Evolutionary conservation across 805 yeast genomes (phyloP).

Genomic region (Barnettozyma sp.): DNA sequence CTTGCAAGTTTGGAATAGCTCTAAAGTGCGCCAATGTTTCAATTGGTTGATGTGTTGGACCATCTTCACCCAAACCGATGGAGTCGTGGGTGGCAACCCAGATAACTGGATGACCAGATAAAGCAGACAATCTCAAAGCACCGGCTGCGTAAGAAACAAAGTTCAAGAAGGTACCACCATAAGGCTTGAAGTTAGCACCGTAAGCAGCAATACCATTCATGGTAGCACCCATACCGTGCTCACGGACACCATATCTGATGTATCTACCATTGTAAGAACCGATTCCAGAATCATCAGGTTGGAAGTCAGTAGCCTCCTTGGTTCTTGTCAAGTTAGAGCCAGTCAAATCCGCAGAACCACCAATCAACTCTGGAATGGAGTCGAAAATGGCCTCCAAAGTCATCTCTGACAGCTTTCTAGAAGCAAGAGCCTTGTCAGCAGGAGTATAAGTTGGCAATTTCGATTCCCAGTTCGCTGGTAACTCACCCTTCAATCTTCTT

Average conservation of each 20-base stretch:
- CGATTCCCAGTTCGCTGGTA: conserved; percentile 79
- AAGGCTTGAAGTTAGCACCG: conserved; percentile 79
- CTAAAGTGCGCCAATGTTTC: conserved; percentile 84
- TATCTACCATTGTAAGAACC: conserved; percentile 91
- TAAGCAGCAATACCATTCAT: conserved; percentile 95
- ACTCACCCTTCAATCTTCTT: conserved; percentile 70
- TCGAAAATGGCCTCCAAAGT: conserved; percentile 58
- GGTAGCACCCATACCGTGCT: conserved; percentile 98
- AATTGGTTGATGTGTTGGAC: conserved; percentile 91
- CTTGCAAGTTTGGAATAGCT: conserved; percentile 75
- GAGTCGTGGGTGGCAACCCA: conserved; percentile 92
- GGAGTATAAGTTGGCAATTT: conserved; percentile 75
- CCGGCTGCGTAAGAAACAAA: conserved; percentile 82
- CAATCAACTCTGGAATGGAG: conserved; percentile 78
- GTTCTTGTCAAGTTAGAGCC: conserved; percentile 94
- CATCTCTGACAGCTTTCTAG: conserved; percentile 89
- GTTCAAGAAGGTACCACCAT: conserved; percentile 97
- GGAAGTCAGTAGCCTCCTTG: conserved; percentile 82
- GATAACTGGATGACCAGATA: conserved; percentile 74
- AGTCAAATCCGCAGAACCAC: conserved; percentile 98
- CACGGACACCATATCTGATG: conserved; percentile 97
- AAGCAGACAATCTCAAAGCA: conserved; percentile 79
- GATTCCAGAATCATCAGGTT: conserved; percentile 69
- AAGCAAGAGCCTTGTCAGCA: conserved; percentile 75
- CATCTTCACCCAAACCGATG: conserved; percentile 88